A percentile compares a stretch with the other conserved stretches of the same genome.
Conservation (phyloP, 257 asterid species). For the Scutellaria barbata region DNA sequence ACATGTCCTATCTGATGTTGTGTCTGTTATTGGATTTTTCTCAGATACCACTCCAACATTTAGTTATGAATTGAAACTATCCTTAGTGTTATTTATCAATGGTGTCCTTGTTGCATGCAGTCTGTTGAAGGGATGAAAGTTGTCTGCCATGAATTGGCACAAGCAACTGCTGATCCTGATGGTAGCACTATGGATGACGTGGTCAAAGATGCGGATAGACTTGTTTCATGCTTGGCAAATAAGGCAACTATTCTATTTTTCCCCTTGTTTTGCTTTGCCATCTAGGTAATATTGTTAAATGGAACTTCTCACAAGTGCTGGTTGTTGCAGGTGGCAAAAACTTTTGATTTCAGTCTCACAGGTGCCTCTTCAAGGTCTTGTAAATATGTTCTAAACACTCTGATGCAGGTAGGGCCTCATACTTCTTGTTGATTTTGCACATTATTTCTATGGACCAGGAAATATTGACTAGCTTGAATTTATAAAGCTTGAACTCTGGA, state of each 20-base stretch:
- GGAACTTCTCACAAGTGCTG: slow-evolving; percentile 31
- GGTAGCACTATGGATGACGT: slow-evolving; percentile 77
- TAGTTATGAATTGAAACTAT: not conserved
- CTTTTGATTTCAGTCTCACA: slow-evolving; percentile 88
- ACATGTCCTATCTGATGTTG: slow-evolving; percentile 15
- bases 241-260: slow-evolving; percentile 54
- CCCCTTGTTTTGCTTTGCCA: slow-evolving; percentile 3
- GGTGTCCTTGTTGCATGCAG: slow-evolving; percentile 52
- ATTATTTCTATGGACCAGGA: slow-evolving; percentile 13
- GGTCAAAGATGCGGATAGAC: slow-evolving; percentile 92
- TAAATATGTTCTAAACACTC: slow-evolving; percentile 97
- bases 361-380: slow-evolving; percentile 99
- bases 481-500: not conserved
- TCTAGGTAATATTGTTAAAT: slow-evolving; percentile 17
- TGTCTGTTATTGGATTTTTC: not conserved
- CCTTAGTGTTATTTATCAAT: slow-evolving; percentile 19
- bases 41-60: slow-evolving; percentile 24
- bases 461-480: slow-evolving; percentile 11
- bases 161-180: slow-evolving; percentile 88
- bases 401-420: slow-evolving; percentile 75
- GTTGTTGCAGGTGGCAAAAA: slow-evolving; percentile 80
- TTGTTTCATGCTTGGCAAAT: slow-evolving; percentile 94
- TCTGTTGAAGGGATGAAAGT: slow-evolving; percentile 99
- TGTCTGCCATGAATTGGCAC: slow-evolving; percentile 91
- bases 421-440: slow-evolving; percentile 26